Base-by-base conservation (phyloP, 1,139 yeast genomes). In the Entelexis sorbosivorans region DNA sequence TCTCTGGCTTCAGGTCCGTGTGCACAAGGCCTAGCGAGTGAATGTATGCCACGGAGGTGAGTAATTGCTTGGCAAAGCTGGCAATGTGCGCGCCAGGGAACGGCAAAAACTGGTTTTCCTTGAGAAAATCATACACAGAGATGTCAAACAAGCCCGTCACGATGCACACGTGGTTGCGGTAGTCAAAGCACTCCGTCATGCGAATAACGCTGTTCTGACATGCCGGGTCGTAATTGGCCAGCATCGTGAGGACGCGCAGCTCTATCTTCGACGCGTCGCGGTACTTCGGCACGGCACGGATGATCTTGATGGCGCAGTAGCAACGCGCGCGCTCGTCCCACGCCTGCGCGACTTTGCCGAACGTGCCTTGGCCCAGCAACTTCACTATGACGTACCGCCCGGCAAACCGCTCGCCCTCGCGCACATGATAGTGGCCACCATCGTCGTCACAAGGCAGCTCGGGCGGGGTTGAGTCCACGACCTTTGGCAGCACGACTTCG, bases 1-100 rank as follows among this genome's bases (percentile, higher is more conserved):
- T 93, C 66, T 93, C 99, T 0, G 99, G 99, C 66, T 87, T 87
- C 59, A 87, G 72, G 65, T 93, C 99, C 0, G 98, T 93, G 67
- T 93, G 98, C 50, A 93, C 87, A 52, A 93, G 73, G 53, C 83
- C 85, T 62, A 91, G 72, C 63, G 86, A 95, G 66, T 91, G 99
- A 53, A 93, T 71, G 63, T 84, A 91, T 1, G 93, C 84, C 36
- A 91, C 95, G 1, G 94, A 82, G 56, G 89, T 73, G 32, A 93
- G 74, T 53, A 93, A 69, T 67, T 93, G 99, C 63, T 82, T 79
- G 19, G 94, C 82, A 58, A 93, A 80, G 7, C 89, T 84, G 68
- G 87, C 96, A 32, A 91, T 83, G 60, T 93, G 99, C 14, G 74
- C 68, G 0, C 68, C 95, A 68, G 72, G 97, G 79, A 74, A 88